Conservation (phyloP, 345 rosid species). For the Excoecaria cochinchinensis region DNA sequence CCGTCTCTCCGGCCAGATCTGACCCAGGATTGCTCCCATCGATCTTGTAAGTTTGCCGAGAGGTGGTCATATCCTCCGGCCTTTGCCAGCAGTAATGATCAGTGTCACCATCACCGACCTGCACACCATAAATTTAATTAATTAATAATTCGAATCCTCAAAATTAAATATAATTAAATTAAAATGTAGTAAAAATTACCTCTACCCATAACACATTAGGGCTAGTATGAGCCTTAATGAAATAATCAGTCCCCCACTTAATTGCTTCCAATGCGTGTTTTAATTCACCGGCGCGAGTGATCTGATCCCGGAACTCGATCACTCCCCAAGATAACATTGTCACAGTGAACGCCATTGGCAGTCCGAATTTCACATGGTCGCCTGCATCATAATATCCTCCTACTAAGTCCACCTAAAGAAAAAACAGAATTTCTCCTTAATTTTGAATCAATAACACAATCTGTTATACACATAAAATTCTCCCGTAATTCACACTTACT, state of each 20-base stretch:
- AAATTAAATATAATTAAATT: neutral
- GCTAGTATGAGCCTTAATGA: conserved; percentile 35
- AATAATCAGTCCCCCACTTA: conserved; percentile 38
- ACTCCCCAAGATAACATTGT: conserved; percentile 37
- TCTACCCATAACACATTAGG: conserved; percentile 33
- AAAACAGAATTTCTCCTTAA: neutral
- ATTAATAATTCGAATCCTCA: neutral
- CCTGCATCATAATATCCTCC: conserved; percentile 40
- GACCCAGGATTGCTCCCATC: conserved; percentile 56
- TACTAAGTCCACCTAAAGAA: conserved; percentile 31
- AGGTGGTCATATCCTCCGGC: conserved; percentile 63
- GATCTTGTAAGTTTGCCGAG: conserved; percentile 41
- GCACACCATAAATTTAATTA: neutral
- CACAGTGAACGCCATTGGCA: conserved; percentile 32
- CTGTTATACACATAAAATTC: neutral
- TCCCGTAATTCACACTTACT: conserved; percentile 3
- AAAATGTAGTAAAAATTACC: conserved; percentile 9
- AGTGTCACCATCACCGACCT: conserved; percentile 35
- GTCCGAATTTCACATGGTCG: conserved; percentile 35
- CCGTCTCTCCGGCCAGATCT: conserved; percentile 64
- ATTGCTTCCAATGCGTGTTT: conserved; percentile 30
- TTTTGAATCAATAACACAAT: neutral
- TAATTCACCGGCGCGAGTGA: conserved; percentile 26
- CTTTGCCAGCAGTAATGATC: conserved; percentile 35
- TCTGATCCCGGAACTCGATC: conserved; percentile 26